A percentile compares a stretch with the other conserved stretches of the same genome.
Conservation (phyloP, 139 green algal genomes). For the Tetradesmus obliquus region DNA sequence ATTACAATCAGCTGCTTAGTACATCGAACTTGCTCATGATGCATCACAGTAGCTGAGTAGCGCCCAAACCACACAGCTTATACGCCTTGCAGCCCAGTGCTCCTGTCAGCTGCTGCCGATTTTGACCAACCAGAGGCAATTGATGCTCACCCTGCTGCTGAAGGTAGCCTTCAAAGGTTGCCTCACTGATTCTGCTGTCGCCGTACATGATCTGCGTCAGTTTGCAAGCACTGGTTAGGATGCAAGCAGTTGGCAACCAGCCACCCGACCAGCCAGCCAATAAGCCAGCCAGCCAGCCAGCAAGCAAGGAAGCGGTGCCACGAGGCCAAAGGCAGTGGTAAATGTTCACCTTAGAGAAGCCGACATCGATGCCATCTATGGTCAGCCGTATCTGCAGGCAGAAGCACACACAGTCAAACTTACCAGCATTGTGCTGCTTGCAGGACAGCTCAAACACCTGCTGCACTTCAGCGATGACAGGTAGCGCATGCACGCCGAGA, state of each 20-base stretch:
- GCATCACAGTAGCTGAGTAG: too few species aligned
- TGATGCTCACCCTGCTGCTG: not conserved
- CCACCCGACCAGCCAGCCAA: not conserved
- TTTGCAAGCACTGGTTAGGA: not conserved
- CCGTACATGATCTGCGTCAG: not conserved
- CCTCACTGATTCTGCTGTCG: not conserved
- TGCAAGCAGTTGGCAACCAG: not conserved
- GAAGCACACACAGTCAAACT: not conserved
- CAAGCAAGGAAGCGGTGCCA: not conserved
- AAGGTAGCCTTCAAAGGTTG: conserved; percentile 25
- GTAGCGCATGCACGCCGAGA: too few species aligned
- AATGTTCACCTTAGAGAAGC: not conserved
- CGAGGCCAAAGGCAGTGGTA: too few species aligned
- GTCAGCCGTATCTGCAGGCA: not conserved
- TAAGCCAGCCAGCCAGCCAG: not conserved
- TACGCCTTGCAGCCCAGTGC: too few species aligned
- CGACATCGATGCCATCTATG: conserved; percentile 7
- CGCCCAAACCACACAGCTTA: too few species aligned
- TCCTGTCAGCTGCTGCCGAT: not conserved
- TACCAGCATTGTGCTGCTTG: not conserved
- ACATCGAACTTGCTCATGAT: too few species aligned
- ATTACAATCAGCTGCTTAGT: too few species aligned
- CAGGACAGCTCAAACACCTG: not conserved
- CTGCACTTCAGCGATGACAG: too few species aligned
- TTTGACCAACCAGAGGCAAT: not conserved